phyloP scores from a whole-genome alignment of 345 rosid species.

The Litchi chinensis region DNA sequence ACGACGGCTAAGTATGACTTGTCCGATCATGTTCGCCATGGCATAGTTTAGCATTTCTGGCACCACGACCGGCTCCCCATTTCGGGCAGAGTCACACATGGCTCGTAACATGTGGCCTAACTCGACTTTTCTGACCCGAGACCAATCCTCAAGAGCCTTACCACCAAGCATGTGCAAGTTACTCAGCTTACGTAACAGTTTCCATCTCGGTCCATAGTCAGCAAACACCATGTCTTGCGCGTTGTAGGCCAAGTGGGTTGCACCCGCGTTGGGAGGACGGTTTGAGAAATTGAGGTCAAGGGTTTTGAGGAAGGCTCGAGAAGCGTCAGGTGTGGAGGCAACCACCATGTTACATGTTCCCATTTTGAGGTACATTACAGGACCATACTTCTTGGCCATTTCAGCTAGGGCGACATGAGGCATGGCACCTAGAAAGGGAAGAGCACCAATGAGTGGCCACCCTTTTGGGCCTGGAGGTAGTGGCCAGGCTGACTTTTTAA shows the following conservation, averaged over 20 bases:
- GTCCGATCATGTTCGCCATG: constrained; percentile 62
- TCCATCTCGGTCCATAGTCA: constrained; percentile 58
- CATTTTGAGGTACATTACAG: constrained; percentile 54
- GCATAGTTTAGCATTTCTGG: constrained; percentile 51
- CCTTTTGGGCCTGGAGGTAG: constrained; percentile 60
- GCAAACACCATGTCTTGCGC: constrained; percentile 70
- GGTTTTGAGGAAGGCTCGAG: constrained; percentile 56
- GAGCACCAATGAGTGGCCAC: constrained; percentile 59
- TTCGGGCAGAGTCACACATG: constrained; percentile 35
- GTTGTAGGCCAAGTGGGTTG: constrained; percentile 54
- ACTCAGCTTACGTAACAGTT: constrained; percentile 56
- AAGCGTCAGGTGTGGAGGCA: constrained; percentile 58
- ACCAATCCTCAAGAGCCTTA: constrained; percentile 59
- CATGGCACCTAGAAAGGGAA: constrained; percentile 56
- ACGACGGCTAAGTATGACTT: constrained; percentile 47
- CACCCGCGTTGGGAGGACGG: constrained; percentile 55
- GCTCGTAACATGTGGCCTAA: constrained; percentile 52
- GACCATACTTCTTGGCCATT: constrained; percentile 57
- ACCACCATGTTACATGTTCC: constrained; percentile 56
- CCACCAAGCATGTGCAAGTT: constrained; percentile 63
- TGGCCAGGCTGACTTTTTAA: neutral
- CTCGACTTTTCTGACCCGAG: constrained; percentile 35
- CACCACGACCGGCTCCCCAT: constrained; percentile 37
- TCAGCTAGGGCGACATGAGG: constrained; percentile 56
- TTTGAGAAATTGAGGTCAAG: constrained; percentile 60